Percentiles rank a stretch among this genome's conserved stretches.
Conservation (phyloP, 169 alveolate genomes). For the Eimeria praecox region DNA sequence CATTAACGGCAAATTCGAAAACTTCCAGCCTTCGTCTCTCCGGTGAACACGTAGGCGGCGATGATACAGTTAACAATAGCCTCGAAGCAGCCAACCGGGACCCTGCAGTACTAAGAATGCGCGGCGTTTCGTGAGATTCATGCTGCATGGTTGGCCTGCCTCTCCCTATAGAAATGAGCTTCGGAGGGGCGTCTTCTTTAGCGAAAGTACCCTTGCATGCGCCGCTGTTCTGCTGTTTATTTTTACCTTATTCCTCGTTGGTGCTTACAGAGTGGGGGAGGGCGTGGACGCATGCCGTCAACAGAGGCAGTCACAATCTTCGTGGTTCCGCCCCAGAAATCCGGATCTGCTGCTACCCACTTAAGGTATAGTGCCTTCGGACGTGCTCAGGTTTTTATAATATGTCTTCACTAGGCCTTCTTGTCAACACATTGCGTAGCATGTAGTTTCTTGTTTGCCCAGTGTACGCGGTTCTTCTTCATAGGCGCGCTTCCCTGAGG, state of each 20-base stretch:
- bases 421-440: too few species aligned
- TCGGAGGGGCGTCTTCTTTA: background rate
- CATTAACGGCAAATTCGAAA: constrained; percentile 27
- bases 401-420: too few species aligned
- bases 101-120: background rate
- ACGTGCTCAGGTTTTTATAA: too few species aligned
- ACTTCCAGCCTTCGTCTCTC: constrained; percentile 69
- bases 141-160: constrained; percentile 22
- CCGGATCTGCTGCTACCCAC: too few species aligned
- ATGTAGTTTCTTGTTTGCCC: too few species aligned
- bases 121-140: constrained; percentile 25
- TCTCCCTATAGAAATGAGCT: background rate
- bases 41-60: constrained; percentile 49
- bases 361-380: too few species aligned
- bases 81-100: constrained; percentile 27
- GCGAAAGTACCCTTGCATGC: background rate
- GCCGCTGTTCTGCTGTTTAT: background rate
- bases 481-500: too few species aligned
- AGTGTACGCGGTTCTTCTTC: too few species aligned
- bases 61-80: background rate
- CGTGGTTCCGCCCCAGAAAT: too few species aligned
- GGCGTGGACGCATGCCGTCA: too few species aligned
- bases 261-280: background rate
- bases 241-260: constrained; percentile 2
- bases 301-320: too few species aligned